Evolutionary conservation across 202 grass and related monocot species (phyloP), one percentile per base, ranked within the genome.

Genomic region (Carex sylvatica): DNA sequence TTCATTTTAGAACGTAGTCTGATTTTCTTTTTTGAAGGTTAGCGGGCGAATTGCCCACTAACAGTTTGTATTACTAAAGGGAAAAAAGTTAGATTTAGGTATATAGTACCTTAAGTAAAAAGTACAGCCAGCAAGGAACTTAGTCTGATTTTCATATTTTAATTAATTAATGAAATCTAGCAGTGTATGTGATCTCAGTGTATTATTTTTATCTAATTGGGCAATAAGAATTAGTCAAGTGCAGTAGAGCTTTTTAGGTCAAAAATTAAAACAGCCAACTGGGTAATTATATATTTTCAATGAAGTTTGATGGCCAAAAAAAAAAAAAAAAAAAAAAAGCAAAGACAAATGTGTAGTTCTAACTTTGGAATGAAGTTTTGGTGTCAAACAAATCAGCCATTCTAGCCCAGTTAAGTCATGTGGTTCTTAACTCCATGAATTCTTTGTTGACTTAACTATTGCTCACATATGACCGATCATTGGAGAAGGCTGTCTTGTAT

Each of bases 401-500:
- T 76, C 1, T 71, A 42, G 61, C 9, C 38, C 66, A 4, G 55
- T 83, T 83, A 19, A n/a, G 82, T 82, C 14, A 52, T 65, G 14
- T 52, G 59, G 61, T 67, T 67, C 60, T 53, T 82, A 82, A 59
- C 23, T 63, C 10, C 33, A 83, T 54, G 7, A 53, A 80, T n/a
- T 26, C n/a, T 84, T 88, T 91, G 83, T 74, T 82, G 69, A 61
- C 91, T 97, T 97, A 94, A 98, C 95, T 74, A 84, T 51, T 68
- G 63, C 87, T 47, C 91, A 98, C 95, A 23, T 98, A 93, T 77
- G 95, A 98, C 79, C 92, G 92, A 83, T 92, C 89, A 65, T 93
- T 98, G 90, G 95, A 98, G 92, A 98, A 93, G 85, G 95, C 95
- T 71, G 93, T 98, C 80, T 61, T 98, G 79, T 98, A 91, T 87